Evolutionary conservation across 371 early-diverging fungal genomes (phyloP), one percentile per base, ranked within the genome.

Genomic region (Dichotomocladium elegans): DNA sequence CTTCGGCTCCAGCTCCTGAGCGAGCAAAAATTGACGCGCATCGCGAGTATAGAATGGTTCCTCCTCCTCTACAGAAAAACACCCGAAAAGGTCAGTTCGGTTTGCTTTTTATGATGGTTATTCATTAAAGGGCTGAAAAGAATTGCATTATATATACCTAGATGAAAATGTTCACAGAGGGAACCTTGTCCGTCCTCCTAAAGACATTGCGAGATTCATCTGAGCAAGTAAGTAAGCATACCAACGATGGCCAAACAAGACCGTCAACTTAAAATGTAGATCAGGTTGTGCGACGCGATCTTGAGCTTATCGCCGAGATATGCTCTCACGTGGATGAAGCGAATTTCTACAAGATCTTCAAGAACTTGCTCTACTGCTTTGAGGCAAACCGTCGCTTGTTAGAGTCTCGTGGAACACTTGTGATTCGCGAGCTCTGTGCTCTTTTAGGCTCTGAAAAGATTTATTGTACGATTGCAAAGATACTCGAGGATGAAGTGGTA

Each of bases 291-390:
- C 81, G 83, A 62, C 75, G 91, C 11, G 92, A 90, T 58, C 73
- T 96, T 35, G 88, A 91, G 54, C 79, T 95, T 19, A 74, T 96
- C 51, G 93, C 97, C 0, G 94, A 95, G 60, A 88, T 96, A n/a
- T 84, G 90, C 3, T 74, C 79, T 0, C 70, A 82, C 47, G 88
- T 88, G 0, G 91, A 88, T 53, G 81, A 83, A 14, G 82, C 79
- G n/a, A 88, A 90, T 43, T 88, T 95, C 63, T 61, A 66, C 24
- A 68, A 79, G 21, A 91, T 93, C 60, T 86, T 94, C 79, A 73
- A 79, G 30, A 81, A 87, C 47, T 68, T 96, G 44, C 69, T 95
- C 51, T 76, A 77, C 21, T 68, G 93, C 33, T 94, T 95, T 70
- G 81, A 85, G 10, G 83, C 82, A 1, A 92, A 95, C 55, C 75